phyloP scores from a whole-genome alignment of 2,329 filamentous ascomycete species.

The Calonectria henricotiae region DNA sequence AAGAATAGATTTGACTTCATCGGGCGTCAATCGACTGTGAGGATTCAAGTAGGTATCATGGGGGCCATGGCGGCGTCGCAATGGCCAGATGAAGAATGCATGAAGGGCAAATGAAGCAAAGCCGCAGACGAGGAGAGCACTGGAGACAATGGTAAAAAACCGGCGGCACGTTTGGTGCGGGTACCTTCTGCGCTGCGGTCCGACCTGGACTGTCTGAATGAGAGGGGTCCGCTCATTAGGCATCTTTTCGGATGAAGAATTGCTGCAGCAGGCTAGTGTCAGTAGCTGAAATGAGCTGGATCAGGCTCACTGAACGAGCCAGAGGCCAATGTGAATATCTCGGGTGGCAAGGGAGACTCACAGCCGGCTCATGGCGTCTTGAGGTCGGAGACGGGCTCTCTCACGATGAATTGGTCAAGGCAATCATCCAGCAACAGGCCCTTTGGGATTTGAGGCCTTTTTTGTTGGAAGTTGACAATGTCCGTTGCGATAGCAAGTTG shows the following conservation, averaged over 20 bases:
- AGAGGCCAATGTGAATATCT: background rate
- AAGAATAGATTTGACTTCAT: slow-evolving; percentile 72
- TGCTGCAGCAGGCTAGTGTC: slow-evolving; percentile 28
- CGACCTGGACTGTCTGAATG: slow-evolving; percentile 75
- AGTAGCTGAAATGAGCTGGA: slow-evolving; percentile 24
- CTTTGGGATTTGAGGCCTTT: slow-evolving; percentile 6
- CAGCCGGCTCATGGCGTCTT: slow-evolving; percentile 46
- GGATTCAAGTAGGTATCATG: slow-evolving; percentile 53
- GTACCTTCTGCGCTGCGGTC: slow-evolving; percentile 70
- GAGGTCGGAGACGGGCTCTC: slow-evolving; percentile 38
- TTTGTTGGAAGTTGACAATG: slow-evolving; percentile 25
- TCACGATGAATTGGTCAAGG: slow-evolving; percentile 13
- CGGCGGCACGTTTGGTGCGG: slow-evolving; percentile 75
- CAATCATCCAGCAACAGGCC: slow-evolving; percentile 29
- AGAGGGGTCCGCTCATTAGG: slow-evolving; percentile 76
- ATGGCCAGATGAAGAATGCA: slow-evolving; percentile 62
- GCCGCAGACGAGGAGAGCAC: slow-evolving; percentile 69
- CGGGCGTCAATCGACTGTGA: slow-evolving; percentile 58
- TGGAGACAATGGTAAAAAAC: slow-evolving; percentile 76
- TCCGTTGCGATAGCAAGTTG: slow-evolving; percentile 28
- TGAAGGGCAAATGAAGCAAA: slow-evolving; percentile 68
- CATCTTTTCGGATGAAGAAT: slow-evolving; percentile 55
- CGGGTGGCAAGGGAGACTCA: slow-evolving; percentile 45
- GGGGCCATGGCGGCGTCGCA: slow-evolving; percentile 56
- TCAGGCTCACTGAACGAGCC: background rate